A percentile compares a stretch with the other conserved stretches of the same genome.
Conservation (phyloP, 1,139 yeast species). For the Saccharomyces uvarum region DNA sequence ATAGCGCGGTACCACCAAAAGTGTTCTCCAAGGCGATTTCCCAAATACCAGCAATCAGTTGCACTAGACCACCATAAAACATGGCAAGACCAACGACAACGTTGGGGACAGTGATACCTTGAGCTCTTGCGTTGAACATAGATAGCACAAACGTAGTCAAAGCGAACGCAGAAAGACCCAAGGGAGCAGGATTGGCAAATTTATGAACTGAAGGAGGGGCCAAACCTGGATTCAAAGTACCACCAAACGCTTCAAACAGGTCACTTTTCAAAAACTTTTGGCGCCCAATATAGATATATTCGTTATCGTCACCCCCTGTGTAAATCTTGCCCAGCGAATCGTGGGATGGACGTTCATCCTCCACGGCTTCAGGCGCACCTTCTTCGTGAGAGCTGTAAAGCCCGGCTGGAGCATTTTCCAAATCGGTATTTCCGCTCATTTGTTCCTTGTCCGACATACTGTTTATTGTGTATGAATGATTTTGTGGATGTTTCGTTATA, state of each 20-base stretch:
- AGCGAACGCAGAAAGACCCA: slow-evolving; percentile 79
- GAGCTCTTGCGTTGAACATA: slow-evolving; percentile 55
- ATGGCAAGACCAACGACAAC: slow-evolving; percentile 55
- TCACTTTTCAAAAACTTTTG: slow-evolving; percentile 50
- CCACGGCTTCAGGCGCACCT: slow-evolving; percentile 1
- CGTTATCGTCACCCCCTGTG: slow-evolving; percentile 37
- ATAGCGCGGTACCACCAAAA: slow-evolving; percentile 81
- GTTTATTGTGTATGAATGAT: neutral
- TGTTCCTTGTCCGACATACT: slow-evolving; percentile 15
- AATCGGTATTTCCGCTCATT: slow-evolving; percentile 10
- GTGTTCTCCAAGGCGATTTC: slow-evolving; percentile 72
- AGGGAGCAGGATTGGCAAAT: slow-evolving; percentile 84
- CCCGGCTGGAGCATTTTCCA: slow-evolving; percentile 8
- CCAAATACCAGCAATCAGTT: slow-evolving; percentile 68
- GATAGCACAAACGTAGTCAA: slow-evolving; percentile 77
- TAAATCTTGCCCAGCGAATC: slow-evolving; percentile 22
- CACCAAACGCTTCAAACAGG: slow-evolving; percentile 50
- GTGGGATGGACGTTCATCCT: slow-evolving; percentile 4
- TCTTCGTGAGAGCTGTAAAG: slow-evolving; percentile 3
- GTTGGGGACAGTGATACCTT: slow-evolving; percentile 44
- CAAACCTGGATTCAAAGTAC: slow-evolving; percentile 48
- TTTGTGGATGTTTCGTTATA: slow-evolving; percentile 1
- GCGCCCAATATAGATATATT: slow-evolving; percentile 53
- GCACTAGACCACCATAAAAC: slow-evolving; percentile 68
- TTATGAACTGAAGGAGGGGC: slow-evolving; percentile 50